Conservation (phyloP, 148 eudicot species). For the Dianthus caryophyllus region DNA sequence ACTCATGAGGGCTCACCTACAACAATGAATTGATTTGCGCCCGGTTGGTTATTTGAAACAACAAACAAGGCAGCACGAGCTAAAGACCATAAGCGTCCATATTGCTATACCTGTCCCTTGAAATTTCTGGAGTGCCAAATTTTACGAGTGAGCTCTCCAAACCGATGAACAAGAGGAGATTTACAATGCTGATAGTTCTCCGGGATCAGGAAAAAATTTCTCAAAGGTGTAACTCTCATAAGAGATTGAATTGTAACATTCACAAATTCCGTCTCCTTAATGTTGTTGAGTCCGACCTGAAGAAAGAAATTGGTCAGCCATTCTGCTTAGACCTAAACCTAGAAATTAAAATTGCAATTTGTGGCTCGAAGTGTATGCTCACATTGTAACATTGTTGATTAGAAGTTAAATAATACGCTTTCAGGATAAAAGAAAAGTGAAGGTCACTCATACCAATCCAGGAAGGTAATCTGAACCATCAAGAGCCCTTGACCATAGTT, state of each 20-base stretch:
- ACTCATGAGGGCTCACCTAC: constrained; percentile 99
- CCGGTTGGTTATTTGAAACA: neutral
- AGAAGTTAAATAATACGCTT: neutral
- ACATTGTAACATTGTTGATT: neutral
- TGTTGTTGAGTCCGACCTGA: constrained; percentile 91
- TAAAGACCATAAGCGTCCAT: constrained; percentile 9
- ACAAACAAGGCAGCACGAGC: neutral
- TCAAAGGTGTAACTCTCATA: constrained; percentile 93
- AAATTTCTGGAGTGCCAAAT: constrained; percentile 95
- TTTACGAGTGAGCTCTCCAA: constrained; percentile 93
- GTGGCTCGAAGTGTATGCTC: neutral
- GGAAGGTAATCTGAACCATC: constrained; percentile 99
- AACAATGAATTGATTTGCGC: constrained; percentile 10
- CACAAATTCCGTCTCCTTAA: constrained; percentile 87
- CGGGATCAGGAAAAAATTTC: constrained; percentile 92
- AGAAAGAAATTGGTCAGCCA: constrained; percentile 18
- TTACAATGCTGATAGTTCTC: constrained; percentile 77
- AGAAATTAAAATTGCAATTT: neutral
- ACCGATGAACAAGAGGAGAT: constrained; percentile 86
- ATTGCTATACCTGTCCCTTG: constrained; percentile 82
- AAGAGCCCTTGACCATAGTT: constrained; percentile 95
- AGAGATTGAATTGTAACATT: constrained; percentile 93
- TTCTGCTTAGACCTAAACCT: neutral
- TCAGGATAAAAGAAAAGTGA: neutral
- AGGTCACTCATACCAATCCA: constrained; percentile 75